phyloP scores from a whole-genome alignment of 2,329 filamentous ascomycete genomes.

The Fusarium sacchari region DNA sequence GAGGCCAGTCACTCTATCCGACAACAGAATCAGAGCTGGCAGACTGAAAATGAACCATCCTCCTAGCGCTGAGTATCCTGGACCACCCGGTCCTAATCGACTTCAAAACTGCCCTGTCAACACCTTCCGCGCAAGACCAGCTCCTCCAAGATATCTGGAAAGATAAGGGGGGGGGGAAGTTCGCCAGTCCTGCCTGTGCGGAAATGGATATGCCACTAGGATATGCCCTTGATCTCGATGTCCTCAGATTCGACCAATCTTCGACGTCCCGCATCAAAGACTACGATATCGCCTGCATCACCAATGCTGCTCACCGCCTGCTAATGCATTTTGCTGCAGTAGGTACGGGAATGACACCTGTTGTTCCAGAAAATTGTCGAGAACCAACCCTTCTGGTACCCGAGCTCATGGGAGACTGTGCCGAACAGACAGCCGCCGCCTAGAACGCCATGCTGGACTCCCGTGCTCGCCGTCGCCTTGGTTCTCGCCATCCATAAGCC shows the following conservation, averaged over 20 bases:
- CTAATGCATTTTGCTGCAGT: not conserved
- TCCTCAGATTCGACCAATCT: not conserved
- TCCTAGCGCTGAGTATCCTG: not conserved
- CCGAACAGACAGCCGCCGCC: not conserved
- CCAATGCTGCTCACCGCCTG: not conserved
- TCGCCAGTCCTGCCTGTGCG: not conserved
- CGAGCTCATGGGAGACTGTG: not conserved
- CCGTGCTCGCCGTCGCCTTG: not conserved
- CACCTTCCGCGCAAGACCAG: not conserved
- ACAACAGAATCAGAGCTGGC: not conserved
- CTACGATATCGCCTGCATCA: not conserved
- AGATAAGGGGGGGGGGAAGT: not conserved
- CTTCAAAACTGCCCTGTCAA: not conserved
- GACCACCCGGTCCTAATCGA: not conserved
- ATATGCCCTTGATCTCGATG: rapidly evolving
- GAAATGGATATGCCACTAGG: not conserved
- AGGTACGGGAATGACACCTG: not conserved
- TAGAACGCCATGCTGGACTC: not conserved
- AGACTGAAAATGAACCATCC: not conserved
- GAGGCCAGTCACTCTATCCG: too few species aligned
- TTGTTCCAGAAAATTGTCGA: not conserved
- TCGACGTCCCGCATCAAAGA: not conserved
- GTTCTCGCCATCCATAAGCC: not conserved
- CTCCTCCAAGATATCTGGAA: not conserved
- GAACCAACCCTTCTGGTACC: not conserved